Conservation (phyloP, 148 eudicot genomes). For the Rhododendron mucronatum region DNA sequence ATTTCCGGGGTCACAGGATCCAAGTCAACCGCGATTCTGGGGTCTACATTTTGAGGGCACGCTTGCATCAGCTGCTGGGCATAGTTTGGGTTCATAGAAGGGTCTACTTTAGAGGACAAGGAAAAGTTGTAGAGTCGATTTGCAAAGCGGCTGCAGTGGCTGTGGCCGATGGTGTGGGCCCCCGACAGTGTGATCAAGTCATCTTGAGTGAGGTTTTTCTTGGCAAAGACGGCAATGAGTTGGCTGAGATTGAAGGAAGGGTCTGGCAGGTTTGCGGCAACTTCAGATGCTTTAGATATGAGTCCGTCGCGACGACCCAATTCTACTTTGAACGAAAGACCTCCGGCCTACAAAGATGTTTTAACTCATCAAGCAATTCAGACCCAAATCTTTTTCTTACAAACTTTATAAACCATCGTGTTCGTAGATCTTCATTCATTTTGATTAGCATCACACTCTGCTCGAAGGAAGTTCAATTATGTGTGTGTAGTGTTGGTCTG, state of each 20-base stretch:
- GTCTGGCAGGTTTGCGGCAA: conserved; percentile 43
- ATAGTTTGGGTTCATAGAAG: conserved; percentile 42
- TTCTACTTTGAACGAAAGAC: conserved; percentile 53
- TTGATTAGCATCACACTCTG: background rate
- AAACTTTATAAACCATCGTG: background rate
- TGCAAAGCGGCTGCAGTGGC: conserved; percentile 54
- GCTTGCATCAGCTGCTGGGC: conserved; percentile 42
- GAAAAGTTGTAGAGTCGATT: conserved; percentile 59
- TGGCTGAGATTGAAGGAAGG: conserved; percentile 35
- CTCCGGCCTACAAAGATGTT: conserved; percentile 42
- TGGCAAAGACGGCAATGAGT: conserved; percentile 41
- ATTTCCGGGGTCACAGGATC: conserved; percentile 45
- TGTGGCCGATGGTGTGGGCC: conserved; percentile 53
- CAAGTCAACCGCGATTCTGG: conserved; percentile 30
- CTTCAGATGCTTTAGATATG: conserved; percentile 47
- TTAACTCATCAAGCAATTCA: background rate
- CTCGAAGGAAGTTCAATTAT: background rate
- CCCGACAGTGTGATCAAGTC: conserved; percentile 68
- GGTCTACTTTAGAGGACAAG: conserved; percentile 34
- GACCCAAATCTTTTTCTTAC: background rate
- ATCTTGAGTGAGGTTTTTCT: conserved; percentile 27
- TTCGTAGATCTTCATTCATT: background rate
- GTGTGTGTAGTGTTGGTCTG: background rate
- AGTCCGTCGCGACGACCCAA: conserved; percentile 73
- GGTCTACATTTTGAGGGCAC: conserved; percentile 45